These are phyloP conservation scores for Pythium rishiriense DNA, from an alignment of 352 stramenopile genomes.

Conservation along the genomic window DNA sequence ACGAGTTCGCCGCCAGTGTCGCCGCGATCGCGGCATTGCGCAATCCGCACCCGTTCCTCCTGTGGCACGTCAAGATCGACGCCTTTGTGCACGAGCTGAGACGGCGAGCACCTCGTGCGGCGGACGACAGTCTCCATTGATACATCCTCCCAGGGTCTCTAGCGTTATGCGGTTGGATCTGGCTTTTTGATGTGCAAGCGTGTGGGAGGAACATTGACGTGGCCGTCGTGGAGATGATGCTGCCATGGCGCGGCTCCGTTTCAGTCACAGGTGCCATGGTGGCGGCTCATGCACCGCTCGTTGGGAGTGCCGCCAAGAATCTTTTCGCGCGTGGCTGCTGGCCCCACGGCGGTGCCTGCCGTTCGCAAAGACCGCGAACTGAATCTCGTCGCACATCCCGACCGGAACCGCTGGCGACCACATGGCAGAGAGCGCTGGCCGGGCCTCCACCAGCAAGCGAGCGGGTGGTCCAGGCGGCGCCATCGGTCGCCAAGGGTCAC, in stretches of 20 bases:
- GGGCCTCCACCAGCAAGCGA: no score
- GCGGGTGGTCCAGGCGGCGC: no score
- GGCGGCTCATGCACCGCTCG: neutral
- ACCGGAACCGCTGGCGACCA: neutral
- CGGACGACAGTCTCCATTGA: neutral
- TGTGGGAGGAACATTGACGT: no score
- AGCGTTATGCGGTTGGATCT: no score
- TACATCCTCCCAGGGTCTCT: neutral
- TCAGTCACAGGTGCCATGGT: neutral
- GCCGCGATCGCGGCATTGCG: slow-evolving; percentile 46
- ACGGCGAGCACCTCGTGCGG: neutral
- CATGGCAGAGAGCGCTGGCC: neutral
- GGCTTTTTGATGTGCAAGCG: no score
- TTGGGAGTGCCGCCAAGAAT: no score
- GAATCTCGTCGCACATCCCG: neutral
- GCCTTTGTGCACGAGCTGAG: slow-evolving; percentile 38
- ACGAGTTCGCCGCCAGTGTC: slow-evolving; percentile 54
- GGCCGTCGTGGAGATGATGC: no score
- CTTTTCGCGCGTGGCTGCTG: no score
- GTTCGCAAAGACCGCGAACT: neutral
- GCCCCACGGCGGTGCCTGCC: no score
- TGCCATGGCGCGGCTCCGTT: no score
- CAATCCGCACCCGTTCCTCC: slow-evolving; percentile 47
- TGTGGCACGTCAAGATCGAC: slow-evolving; percentile 61
- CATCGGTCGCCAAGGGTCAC: no score